Evolutionary conservation across 768 basidiomycete genomes (phyloP).

Genomic region (Antrodiella citrinella): DNA sequence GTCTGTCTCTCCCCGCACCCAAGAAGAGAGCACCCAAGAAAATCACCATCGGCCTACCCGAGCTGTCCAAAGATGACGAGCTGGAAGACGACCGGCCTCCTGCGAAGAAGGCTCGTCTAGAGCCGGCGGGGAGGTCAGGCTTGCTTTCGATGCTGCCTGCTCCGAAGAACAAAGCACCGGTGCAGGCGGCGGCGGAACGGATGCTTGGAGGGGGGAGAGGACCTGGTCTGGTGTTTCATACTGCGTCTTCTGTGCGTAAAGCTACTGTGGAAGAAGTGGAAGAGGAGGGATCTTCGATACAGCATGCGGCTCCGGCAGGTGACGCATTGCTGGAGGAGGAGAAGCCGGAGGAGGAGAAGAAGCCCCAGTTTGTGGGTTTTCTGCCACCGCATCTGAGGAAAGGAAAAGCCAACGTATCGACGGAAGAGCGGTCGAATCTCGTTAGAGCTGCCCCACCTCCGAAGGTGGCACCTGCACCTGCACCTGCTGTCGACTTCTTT

Average conservation of each 20-base stretch:
- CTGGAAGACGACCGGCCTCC: slow-evolving; percentile 37
- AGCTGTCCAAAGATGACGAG: slow-evolving; percentile 29
- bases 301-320: slow-evolving; percentile 4
- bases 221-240: slow-evolving; percentile 54
- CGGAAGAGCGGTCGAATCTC: slow-evolving; percentile 17
- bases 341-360: slow-evolving; percentile 9
- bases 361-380: slow-evolving; percentile 36
- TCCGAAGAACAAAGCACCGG: slow-evolving; percentile 49
- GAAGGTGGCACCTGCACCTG: slow-evolving; percentile 14
- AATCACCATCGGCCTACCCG: slow-evolving; percentile 52
- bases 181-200: slow-evolving; percentile 36
- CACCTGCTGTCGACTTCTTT: slow-evolving; percentile 56
- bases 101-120: slow-evolving; percentile 49
- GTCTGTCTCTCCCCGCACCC: slow-evolving; percentile 27
- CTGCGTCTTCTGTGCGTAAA: slow-evolving; percentile 19
- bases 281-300: slow-evolving; percentile 9
- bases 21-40: slow-evolving; percentile 50
- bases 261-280: slow-evolving; percentile 20
- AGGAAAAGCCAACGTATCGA: slow-evolving; percentile 43
- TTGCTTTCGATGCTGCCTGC: slow-evolving; percentile 69
- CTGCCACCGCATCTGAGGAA: slow-evolving; percentile 51
- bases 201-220: slow-evolving; percentile 60
- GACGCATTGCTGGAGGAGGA: slow-evolving; percentile 11
- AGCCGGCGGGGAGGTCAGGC: slow-evolving; percentile 51
- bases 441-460: slow-evolving; percentile 9